phyloP scores from a whole-genome alignment of 1,284 basidiomycete species.

The Violaceomyces palustris region DNA sequence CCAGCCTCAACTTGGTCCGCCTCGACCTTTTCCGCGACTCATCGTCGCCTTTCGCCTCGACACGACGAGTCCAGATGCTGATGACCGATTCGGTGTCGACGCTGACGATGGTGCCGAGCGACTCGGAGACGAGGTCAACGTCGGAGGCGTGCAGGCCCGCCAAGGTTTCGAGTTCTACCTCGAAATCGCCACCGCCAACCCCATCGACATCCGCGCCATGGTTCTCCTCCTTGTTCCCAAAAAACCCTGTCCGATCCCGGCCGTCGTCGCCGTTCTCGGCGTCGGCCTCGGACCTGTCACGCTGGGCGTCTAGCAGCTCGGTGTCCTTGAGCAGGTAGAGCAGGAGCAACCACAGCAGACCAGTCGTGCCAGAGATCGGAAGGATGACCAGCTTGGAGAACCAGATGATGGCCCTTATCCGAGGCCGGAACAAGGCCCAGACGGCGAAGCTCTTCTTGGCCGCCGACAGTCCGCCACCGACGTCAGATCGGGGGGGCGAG shows the following conservation, averaged over 20 bases:
- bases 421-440: conserved; percentile 51
- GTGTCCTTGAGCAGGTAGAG: conserved; percentile 88
- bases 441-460: conserved; percentile 53
- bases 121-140: conserved; percentile 71
- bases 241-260: conserved; percentile 51
- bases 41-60: not conserved
- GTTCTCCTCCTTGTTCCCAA: too few relatives aligned
- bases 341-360: conserved; percentile 69
- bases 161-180: too few relatives aligned
- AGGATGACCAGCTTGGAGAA: conserved; percentile 74
- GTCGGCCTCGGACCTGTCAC: conserved; percentile 55
- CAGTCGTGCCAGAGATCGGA: conserved; percentile 75
- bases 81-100: conserved; percentile 63
- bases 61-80: conserved; percentile 8
- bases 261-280: conserved; percentile 17
- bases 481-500: conserved; percentile 55
- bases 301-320: conserved; percentile 80
- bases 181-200: conserved; percentile 62
- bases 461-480: conserved; percentile 58
- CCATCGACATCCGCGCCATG: conserved; percentile 19
- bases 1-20: conserved; percentile 3
- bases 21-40: conserved; percentile 2
- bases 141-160: conserved; percentile 73
- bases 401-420: conserved; percentile 61
- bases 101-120: conserved; percentile 67